Evolutionary conservation across 2,329 filamentous ascomycete genomes (phyloP).

Genomic region (Achaetomium macrosporum): DNA sequence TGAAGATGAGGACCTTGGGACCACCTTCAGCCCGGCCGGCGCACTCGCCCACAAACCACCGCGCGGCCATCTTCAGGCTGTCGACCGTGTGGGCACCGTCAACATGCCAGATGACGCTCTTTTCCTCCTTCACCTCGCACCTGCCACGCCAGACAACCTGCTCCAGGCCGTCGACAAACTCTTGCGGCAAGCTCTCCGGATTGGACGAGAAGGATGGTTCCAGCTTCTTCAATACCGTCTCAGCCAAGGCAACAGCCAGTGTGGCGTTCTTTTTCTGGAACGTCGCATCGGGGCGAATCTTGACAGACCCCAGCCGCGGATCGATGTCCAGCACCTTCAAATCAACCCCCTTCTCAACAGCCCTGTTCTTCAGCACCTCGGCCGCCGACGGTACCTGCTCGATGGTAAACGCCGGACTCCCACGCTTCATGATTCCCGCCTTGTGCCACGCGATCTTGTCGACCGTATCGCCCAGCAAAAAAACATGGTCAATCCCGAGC

Average conservation of each 20-base stretch:
- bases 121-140: slow-evolving; percentile 57
- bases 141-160: slow-evolving; percentile 72
- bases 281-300: slow-evolving; percentile 45
- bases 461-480: slow-evolving; percentile 55
- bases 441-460: slow-evolving; percentile 70
- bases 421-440: slow-evolving; percentile 62
- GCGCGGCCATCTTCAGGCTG: slow-evolving; percentile 73
- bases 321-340: slow-evolving; percentile 44
- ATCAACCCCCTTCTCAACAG: slow-evolving; percentile 45
- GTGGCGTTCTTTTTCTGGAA: slow-evolving; percentile 56
- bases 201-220: slow-evolving; percentile 25
- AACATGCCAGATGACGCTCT: slow-evolving; percentile 69
- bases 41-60: slow-evolving; percentile 68
- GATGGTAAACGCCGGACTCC: slow-evolving; percentile 52
- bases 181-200: slow-evolving; percentile 43
- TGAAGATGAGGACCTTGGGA: slow-evolving; percentile 69
- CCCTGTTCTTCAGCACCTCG: slow-evolving; percentile 52
- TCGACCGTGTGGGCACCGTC: slow-evolving; percentile 93
- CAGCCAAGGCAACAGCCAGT: slow-evolving; percentile 46
- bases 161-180: slow-evolving; percentile 69
- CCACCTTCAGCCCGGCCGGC: slow-evolving; percentile 32
- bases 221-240: slow-evolving; percentile 42
- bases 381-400: slow-evolving; percentile 43
- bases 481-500: slow-evolving; percentile 63
- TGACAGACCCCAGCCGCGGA: slow-evolving; percentile 39